These are phyloP conservation scores for Cercospora janseana DNA, from an alignment of 2,329 filamentous ascomycete species.

Conservation along the genomic window DNA sequence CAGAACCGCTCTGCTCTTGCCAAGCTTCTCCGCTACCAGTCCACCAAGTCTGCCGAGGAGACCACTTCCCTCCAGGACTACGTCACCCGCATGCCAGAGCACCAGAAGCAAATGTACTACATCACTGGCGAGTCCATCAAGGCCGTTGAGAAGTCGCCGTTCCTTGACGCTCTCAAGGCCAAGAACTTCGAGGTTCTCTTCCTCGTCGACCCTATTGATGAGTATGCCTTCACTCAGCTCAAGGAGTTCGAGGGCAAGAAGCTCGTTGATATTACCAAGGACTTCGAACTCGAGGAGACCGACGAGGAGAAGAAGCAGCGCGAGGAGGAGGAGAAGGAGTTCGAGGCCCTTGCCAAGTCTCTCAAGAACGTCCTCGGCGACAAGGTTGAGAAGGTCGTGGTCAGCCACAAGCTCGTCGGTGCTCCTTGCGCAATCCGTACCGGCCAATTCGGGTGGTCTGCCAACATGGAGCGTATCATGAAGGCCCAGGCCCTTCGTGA, in stretches of 20 bases:
- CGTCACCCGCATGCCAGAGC: conserved; percentile 97
- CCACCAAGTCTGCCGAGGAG: conserved; percentile 99
- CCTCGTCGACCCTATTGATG: conserved; percentile 98
- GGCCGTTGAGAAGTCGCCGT: conserved; percentile 95
- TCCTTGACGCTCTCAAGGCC: conserved; percentile 97
- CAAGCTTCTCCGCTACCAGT: conserved; percentile 98
- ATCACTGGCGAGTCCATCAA: conserved; percentile 99
- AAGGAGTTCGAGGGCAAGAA: conserved; percentile 99
- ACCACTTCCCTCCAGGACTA: conserved; percentile 93
- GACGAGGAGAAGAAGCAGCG: conserved; percentile 98
- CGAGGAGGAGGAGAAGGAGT: conserved; percentile 98
- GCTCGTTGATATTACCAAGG: conserved; percentile 99
- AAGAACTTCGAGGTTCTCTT: conserved; percentile 99
- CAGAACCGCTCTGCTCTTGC: conserved; percentile 91
- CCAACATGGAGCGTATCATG: conserved; percentile 99
- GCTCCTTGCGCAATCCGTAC: conserved; percentile 98
- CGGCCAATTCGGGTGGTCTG: conserved; percentile 99
- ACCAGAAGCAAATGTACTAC: conserved; percentile 99
- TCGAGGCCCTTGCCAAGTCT: conserved; percentile 86
- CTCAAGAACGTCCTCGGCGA: conserved; percentile 99
- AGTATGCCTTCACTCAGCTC: conserved; percentile 99
- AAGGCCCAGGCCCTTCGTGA: conserved; percentile 99
- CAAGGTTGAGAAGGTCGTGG: conserved; percentile 99
- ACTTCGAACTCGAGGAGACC: conserved; percentile 99
- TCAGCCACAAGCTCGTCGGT: conserved; percentile 93